Evolutionary conservation across 148 eudicot species (phyloP), one percentile per base, ranked within the genome.

Genomic region (Silene conica): DNA sequence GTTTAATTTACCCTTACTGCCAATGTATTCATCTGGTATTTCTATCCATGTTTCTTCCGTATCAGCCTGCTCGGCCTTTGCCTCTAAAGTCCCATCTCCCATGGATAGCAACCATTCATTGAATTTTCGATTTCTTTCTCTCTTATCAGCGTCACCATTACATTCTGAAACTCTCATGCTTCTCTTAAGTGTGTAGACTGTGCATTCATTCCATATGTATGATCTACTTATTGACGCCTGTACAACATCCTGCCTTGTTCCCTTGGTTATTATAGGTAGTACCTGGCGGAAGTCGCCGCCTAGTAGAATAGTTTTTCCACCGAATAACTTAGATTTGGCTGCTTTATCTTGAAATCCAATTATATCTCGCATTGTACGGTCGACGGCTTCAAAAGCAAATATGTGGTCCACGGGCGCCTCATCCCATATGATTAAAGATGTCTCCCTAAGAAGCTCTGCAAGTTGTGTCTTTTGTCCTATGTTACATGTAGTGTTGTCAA

Each of bases 381-480:
- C 76, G 3, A 45, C 19, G 0, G 58, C 76, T 15, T 73, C 76
- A 22, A 73, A 23, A 21, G 76, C 56, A 12, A 18, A 5, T 60
- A 16, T 26, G 15, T 45, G 38, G 5, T 55, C 25, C 76, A 73
- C 62, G 3, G 76, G 59, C 0, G 76, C 76, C 76, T 73, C 22
- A 46, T 73, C 69, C 68, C 68, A 61, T 73, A 73, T 73, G 5
- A 61, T 61, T 23, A 73, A 22, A 13, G 66, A 19, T 13, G 67
- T 25, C 14, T 59, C 50, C 5, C 56, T 18, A 21, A 72, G 14
- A 9, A 60, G 61, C 12, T 34, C 66, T 10, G 38, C 67, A 19
- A 26, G 50, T 2, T 12, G 15, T 5, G 55, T 38, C 34, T 61
- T 45, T 10, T 72, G 60, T 6, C 19, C 12, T 8, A 72, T 58